phyloP scores from a whole-genome alignment of 2,329 filamentous ascomycete species.

The Phyllosticta citribraziliensis region DNA sequence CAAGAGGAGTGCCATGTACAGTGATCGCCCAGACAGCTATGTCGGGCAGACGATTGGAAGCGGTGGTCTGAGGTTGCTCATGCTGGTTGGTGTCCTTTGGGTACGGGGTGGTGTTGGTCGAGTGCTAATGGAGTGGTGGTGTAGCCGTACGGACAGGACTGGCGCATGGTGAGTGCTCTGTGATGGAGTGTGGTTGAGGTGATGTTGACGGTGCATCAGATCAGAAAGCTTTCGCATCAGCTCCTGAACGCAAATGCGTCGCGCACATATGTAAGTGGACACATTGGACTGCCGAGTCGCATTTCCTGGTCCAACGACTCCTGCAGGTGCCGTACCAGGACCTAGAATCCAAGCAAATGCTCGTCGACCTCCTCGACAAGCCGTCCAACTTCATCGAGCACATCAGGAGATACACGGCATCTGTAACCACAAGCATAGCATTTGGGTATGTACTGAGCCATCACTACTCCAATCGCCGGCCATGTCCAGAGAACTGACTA shows the following conservation, averaged over 20 bases:
- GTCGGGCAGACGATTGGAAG: conserved; percentile 22
- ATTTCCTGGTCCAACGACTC: background rate
- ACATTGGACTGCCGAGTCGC: background rate
- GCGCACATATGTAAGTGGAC: conserved; percentile 11
- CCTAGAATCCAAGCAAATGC: conserved; percentile 47
- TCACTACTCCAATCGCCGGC: background rate
- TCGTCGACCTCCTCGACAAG: conserved; percentile 36
- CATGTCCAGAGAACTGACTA: conserved; percentile 6
- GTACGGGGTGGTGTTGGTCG: background rate
- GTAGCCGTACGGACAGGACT: conserved; percentile 14
- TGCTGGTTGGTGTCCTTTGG: conserved; percentile 14
- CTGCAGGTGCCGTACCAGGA: conserved; percentile 43
- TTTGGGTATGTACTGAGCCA: conserved; percentile 32
- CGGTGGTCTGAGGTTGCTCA: conserved; percentile 13
- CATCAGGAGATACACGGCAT: conserved; percentile 39
- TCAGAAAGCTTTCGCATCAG: conserved; percentile 14
- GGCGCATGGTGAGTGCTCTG: conserved; percentile 11
- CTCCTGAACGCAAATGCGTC: conserved; percentile 15
- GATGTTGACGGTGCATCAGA: background rate
- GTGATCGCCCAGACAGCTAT: conserved; percentile 35
- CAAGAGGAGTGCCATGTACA: conserved; percentile 41
- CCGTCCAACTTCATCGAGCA: conserved; percentile 36
- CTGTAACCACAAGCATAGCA: conserved; percentile 41
- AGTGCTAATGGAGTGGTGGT: background rate
- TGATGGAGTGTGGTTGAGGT: background rate